Conservation (phyloP, 768 basidiomycete genomes). For the Porpolomopsis calyptriformis region DNA sequence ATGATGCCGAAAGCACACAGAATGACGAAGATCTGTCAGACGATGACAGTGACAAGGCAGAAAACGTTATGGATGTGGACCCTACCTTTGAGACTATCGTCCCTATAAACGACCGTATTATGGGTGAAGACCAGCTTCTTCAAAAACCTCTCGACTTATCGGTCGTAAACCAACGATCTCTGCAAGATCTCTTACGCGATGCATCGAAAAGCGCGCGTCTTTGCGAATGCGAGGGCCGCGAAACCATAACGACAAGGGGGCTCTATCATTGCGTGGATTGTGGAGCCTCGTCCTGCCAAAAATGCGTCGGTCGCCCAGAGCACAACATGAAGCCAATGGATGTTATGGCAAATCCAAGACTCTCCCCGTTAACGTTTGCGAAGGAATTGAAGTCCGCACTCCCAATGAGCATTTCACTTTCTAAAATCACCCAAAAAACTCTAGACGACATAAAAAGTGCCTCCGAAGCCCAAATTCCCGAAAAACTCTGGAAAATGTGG, state of each 20-base stretch:
- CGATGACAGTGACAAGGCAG: constrained; percentile 17
- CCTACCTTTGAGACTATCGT: constrained; percentile 1
- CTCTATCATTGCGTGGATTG: constrained; percentile 70
- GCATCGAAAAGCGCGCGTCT: constrained; percentile 68
- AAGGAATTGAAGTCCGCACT: constrained; percentile 66
- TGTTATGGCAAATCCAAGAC: constrained; percentile 40
- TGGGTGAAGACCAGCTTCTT: constrained; percentile 60
- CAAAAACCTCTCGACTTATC: constrained; percentile 62
- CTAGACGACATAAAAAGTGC: constrained; percentile 41
- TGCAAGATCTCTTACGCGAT: constrained; percentile 46
- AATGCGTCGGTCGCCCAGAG: constrained; percentile 85
- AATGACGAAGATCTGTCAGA: constrained; percentile 33
- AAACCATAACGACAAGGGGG: constrained; percentile 56
- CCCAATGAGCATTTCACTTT: constrained; percentile 74
- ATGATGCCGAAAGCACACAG: constrained; percentile 38
- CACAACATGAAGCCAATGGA: constrained; percentile 62
- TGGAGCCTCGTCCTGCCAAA: constrained; percentile 65
- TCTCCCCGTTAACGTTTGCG: constrained; percentile 65
- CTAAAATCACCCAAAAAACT: constrained; percentile 35
- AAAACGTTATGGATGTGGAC: constrained; percentile 43
- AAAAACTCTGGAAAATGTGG: constrained; percentile 62
- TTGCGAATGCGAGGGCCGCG: constrained; percentile 86
- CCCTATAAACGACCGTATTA: constrained; percentile 40
- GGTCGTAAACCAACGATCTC: constrained; percentile 32
- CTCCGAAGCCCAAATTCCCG: constrained; percentile 33